phyloP scores from a whole-genome alignment of 768 basidiomycete genomes.

The Boletellus emodensis region DNA sequence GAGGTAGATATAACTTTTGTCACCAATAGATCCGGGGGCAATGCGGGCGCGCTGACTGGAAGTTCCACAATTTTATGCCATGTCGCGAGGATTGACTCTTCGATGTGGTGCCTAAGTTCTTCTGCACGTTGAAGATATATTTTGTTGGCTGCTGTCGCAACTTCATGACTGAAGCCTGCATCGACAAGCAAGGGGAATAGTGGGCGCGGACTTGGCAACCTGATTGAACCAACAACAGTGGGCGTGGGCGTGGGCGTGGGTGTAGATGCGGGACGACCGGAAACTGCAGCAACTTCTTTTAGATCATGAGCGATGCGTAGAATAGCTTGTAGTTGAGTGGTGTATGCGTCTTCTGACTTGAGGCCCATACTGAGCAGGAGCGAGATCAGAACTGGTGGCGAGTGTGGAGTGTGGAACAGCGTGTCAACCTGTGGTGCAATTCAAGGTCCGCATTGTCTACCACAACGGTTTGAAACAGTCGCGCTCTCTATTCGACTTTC shows the following conservation, averaged over 20 bases:
- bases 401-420: too few species aligned
- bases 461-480: too few species aligned
- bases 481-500: too few species aligned
- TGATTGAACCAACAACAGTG: neutral
- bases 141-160: accelerated
- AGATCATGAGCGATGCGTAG: neutral
- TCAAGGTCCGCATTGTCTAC: too few species aligned
- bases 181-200: neutral
- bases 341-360: too few species aligned
- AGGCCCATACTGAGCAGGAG: too few species aligned
- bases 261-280: too few species aligned
- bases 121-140: neutral
- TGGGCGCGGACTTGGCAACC: neutral
- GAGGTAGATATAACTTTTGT: neutral
- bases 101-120: neutral
- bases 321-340: too few species aligned
- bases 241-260: too few species aligned
- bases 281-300: neutral
- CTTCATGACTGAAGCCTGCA: neutral
- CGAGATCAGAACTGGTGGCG: too few species aligned
- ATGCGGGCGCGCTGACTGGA: accelerated
- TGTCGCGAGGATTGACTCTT: neutral
- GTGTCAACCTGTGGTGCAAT: too few species aligned
- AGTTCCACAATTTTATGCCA: neutral
- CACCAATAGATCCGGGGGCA: accelerated